These are phyloP conservation scores for Medicago truncatula DNA, from an alignment of 306 rosid species.

Conservation along the genomic window MtrunA17r5.0-ANR NC_053049.1:45281001-45281500, in stretches of 20 bases:
- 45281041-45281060: constrained; percentile 59
- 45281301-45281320: not conserved
- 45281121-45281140: constrained; percentile 57
- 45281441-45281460: not conserved
- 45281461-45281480: constrained; percentile 21
- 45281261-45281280: constrained; percentile 44
- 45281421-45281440: constrained; percentile 8
- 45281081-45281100: constrained; percentile 53
- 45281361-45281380: constrained; percentile 22
- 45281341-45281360: constrained; percentile 24
- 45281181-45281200: constrained; percentile 36
- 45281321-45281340: constrained; percentile 17
- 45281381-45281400: constrained; percentile 1
- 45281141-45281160: constrained; percentile 40
- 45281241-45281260: constrained; percentile 71
- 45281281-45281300: not conserved
- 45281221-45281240: constrained; percentile 47
- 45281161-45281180: constrained; percentile 31
- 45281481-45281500: constrained; percentile 41
- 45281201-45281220: constrained; percentile 24
- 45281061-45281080: constrained; percentile 65
- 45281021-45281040: constrained; percentile 70
- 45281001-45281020: constrained; percentile 61
- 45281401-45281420: constrained; percentile 20
- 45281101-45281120: constrained; percentile 55